Base-by-base conservation (phyloP, 495 filamentous ascomycete species). In the Penicillium psychrofluorescens region DNA sequence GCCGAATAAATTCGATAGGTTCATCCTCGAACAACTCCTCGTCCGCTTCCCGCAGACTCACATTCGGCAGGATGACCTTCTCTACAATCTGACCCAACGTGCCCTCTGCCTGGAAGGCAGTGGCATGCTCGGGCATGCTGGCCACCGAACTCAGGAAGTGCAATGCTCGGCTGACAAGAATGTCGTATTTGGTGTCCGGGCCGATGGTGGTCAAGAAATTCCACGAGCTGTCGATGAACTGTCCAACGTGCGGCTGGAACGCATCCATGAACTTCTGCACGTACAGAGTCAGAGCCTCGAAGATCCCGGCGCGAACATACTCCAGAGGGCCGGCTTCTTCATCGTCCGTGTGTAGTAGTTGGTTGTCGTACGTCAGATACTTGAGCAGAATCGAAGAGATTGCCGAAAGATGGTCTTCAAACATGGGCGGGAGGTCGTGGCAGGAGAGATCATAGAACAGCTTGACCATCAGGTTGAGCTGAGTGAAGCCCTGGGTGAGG, bases 1-100 rank as follows among this genome's bases (percentile, higher is more conserved):
- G 81, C 41, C 94, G 76, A 55, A 97, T 97, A 64, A 95, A 99
- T 60, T 99, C 94, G 59, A 99, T 96, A 3, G 94, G 94, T 61
- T 99, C 94, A 55, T 99, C 94, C 59, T 97, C 94, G 51, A 97
- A 95, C 31, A 95, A 73, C 59, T 99, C 94, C 46, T 95, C 80
- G 46, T 99, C 94, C 2, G 90, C 88, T 49, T 94, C 89, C 35
- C 94, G 79, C 15, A 99, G 74, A 10, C 80, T 81, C 41, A 97
- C 80, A 50, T 96, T 99, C 30, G 94, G 94, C 42, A 99, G 66
- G 36, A 99, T 82, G 22, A 96, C 94, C 67, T 94, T 94, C 63
- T 96, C 87, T 30, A 95, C 84, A 16, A 99, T 84, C 54, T 95
- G 83, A 16, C 75, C 71, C 42, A 96, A 65, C 2, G 83, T 82